Base-by-base conservation (phyloP, 2,329 filamentous ascomycete species). In the Colletotrichum siamense region DNA sequence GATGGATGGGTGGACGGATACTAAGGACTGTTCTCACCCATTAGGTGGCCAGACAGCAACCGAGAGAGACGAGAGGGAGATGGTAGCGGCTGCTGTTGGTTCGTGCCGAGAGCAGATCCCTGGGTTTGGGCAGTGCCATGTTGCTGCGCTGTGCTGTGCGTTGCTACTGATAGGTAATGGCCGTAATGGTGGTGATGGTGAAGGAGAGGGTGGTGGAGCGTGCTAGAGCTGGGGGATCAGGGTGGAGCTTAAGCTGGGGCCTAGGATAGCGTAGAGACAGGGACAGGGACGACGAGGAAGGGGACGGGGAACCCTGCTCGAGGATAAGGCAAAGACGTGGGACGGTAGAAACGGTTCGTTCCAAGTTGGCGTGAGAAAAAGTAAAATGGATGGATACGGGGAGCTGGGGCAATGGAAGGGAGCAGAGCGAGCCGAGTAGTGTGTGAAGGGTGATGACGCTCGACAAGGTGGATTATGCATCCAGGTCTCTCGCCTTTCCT, bases 301-400 rank as follows among this genome's bases (percentile, higher is more conserved):
- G 39, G 70, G 57, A 73, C 57, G 59, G 59, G 70, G 52, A 26
- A 73, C 44, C 59, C 70, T 61, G 64, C 24, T 71, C 24, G 39
- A 36, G 74, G 64, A 69, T 76, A 76, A 73, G 70, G 74, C 36
- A 69, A 74, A 74, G 70, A 76, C 34, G 70, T 76, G 74, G 74
- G 74, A 76, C 74, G 74, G 74, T 52, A 62, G 44, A 76, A 76
- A 76, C 74, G 70, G 74, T 76, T 76, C 74, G 70, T 76, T 76
- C 74, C 70, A 76, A 69, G 70, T 76, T 49, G 36, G 44, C 65
- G 71, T 73, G 39, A 36, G 57, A 65, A 76, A 76, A 76, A 69
- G 70, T 69, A 76, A 76, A 69, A 69, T 74, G 74, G 39, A 64
- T 24, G 59, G 63, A 73, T 30, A 73, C 73, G 49, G 49, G 34